phyloP scores from a whole-genome alignment of 768 basidiomycete species.

The Jaapia argillacea region DNA sequence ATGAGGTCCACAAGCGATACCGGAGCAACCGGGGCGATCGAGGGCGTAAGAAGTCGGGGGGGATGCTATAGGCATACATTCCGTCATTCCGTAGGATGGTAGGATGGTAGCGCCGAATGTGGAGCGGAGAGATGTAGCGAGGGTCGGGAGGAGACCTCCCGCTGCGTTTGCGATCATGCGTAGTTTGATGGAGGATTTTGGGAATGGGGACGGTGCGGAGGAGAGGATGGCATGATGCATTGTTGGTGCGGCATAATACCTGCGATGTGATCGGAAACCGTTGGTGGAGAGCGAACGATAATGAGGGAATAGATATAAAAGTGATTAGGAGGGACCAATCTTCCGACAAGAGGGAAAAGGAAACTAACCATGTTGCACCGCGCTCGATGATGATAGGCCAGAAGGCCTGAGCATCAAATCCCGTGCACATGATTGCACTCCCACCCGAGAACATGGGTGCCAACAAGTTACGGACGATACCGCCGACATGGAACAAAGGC shows the following conservation, averaged over 20 bases:
- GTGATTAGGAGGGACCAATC: conserved; percentile 4
- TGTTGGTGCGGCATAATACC: conserved; percentile 42
- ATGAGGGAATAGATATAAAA: too few species aligned
- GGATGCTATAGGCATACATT: conserved; percentile 42
- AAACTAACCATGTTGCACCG: conserved; percentile 40
- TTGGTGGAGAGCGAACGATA: too few species aligned
- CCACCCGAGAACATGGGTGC: conserved; percentile 49
- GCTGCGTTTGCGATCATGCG: conserved; percentile 43
- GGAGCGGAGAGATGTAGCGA: conserved; percentile 35
- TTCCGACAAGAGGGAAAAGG: background rate
- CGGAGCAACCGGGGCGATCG: conserved; percentile 37
- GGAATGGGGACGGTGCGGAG: conserved; percentile 22
- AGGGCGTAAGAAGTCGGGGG: conserved; percentile 32
- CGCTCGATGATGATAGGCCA: conserved; percentile 25
- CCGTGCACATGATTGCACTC: conserved; percentile 42
- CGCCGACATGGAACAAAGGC: conserved; percentile 54
- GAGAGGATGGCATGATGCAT: conserved; percentile 38
- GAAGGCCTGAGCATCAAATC: conserved; percentile 40
- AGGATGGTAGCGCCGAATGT: conserved; percentile 44
- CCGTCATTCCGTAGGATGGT: conserved; percentile 53
- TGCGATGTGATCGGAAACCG: too few species aligned
- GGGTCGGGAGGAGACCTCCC: conserved; percentile 41
- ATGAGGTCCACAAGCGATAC: conserved; percentile 36
- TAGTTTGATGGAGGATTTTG: conserved; percentile 25
- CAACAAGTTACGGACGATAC: conserved; percentile 46